Base-by-base conservation (phyloP, 805 yeast genomes). In the Ascoidea asiatica region DNA sequence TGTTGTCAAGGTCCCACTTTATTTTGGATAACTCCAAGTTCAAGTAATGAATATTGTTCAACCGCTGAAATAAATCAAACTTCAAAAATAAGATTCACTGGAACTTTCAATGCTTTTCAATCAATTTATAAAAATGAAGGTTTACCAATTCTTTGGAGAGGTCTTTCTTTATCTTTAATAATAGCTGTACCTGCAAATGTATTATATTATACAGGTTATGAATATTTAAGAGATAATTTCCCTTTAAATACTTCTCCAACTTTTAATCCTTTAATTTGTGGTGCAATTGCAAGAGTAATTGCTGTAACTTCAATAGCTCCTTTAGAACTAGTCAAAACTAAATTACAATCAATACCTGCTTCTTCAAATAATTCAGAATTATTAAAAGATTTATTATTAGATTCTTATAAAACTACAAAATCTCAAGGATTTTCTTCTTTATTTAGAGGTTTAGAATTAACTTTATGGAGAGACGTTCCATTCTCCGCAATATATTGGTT, bases 381-480 rank as follows among this genome's bases (percentile, higher is more conserved):
- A 44, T 46, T 70, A 45, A 54, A 63, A 19, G 68, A 74, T 46
- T 61, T 83, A 22, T 53, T 81, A 43, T 62, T 60, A 21, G 88
- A 84, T 41, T 66, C 81, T 22, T 57, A 57, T 42, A 53, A 57
- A 2, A 78, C 81, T 53, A 63, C 86, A 4, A 58, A 63, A 37
- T 48, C 56, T 1, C 67, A 69, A 13, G 98, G 98, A 0, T 48
- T 73, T 2, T 59, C 63, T 2, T 72, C 87, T 0, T 59, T 92
- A 18, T 92, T 88, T 69, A 79, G 81, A 45, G 98, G 98, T 0
- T 65, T 92, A 19, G 78, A 82, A 38, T 70, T 92, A 37, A 92
- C 98, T 0, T 68, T 92, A 15, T 90, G 95, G 95, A 72, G 98
- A 61, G 98, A 92, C 59, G 97, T 90, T 0, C 98, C 98, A 1